Evolutionary conservation across 768 basidiomycete genomes (phyloP), one percentile per base, ranked within the genome.

Genomic region (Mycena belliarum): DNA sequence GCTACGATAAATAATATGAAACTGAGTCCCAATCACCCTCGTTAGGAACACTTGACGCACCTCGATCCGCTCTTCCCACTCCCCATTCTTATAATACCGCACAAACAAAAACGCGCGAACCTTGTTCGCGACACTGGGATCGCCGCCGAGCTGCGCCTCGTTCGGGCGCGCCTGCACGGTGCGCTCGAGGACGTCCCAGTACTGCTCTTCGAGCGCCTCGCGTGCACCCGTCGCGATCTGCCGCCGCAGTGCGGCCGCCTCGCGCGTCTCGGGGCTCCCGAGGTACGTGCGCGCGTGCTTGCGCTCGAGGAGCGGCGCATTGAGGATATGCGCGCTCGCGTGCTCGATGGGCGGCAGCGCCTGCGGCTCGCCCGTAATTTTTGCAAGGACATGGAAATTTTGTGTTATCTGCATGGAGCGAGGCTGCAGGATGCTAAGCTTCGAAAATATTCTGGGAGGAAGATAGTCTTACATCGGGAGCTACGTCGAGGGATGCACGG

Each of bases 21-120:
- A n/a, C n/a, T n/a, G n/a, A n/a, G n/a, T n/a, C n/a, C n/a, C n/a
- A n/a, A n/a, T n/a, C n/a, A n/a, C n/a, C n/a, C n/a, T n/a, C n/a
- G n/a, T n/a, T n/a, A n/a, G n/a, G n/a, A n/a, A n/a, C n/a, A n/a
- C n/a, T n/a, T 23, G 10, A 69, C 82, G 18, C 28, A 93, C 93
- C 82, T 98, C 95, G 57, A 97, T 86, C 52, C 87, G 80, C 55
- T 91, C 91, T 48, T 90, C 87, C 91, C 95, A 96, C 63, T 92
- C 91, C 18, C 86, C 87, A 63, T 82, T 82, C 61, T 83, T 79
- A 67, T 94, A 91, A 72, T 89, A 91, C 63, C 84, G 76, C 49
- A 98, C 85, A 24, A 89, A 76, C 28, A 95, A 75, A 69, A 93
- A 98, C 0, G 94, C 94, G 11, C 95, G 79, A 41, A 98, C 85